Conservation (phyloP, 768 basidiomycete genomes). For the Leccinum sublutescens region DNA sequence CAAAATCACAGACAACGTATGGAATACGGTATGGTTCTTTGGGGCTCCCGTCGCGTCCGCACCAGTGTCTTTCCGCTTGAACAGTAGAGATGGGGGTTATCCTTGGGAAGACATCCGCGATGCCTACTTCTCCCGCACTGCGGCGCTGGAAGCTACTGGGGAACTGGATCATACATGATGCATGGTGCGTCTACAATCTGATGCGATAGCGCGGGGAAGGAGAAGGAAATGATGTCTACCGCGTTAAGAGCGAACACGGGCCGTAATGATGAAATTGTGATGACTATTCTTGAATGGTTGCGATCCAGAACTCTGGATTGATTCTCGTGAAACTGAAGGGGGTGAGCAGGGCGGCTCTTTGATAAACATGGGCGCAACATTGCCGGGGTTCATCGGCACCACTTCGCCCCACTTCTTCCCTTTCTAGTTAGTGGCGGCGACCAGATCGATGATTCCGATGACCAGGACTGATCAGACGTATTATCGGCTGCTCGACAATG, state of each 20-base stretch:
- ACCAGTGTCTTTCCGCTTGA: neutral
- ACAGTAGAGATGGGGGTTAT: neutral
- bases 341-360: neutral
- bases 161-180: neutral
- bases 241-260: neutral
- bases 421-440: neutral
- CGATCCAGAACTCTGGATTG: too few relatives aligned
- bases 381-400: too few relatives aligned
- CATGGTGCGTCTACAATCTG: neutral
- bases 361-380: neutral
- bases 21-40: slow-evolving; percentile 8
- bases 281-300: neutral
- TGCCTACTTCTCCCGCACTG: neutral
- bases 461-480: too few relatives aligned
- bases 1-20: slow-evolving; percentile 1
- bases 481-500: too few relatives aligned
- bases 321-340: neutral
- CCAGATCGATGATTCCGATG: neutral
- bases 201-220: neutral
- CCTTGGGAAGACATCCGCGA: neutral
- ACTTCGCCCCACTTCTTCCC: neutral
- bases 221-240: neutral
- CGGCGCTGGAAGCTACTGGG: neutral
- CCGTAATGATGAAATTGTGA: neutral
- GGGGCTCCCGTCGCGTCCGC: neutral